A percentile compares a stretch with the other conserved stretches of the same genome.
phyloP scores from a whole-genome alignment of 2,329 filamentous ascomycete genomes.

The Clarireedia paspali region DNA sequence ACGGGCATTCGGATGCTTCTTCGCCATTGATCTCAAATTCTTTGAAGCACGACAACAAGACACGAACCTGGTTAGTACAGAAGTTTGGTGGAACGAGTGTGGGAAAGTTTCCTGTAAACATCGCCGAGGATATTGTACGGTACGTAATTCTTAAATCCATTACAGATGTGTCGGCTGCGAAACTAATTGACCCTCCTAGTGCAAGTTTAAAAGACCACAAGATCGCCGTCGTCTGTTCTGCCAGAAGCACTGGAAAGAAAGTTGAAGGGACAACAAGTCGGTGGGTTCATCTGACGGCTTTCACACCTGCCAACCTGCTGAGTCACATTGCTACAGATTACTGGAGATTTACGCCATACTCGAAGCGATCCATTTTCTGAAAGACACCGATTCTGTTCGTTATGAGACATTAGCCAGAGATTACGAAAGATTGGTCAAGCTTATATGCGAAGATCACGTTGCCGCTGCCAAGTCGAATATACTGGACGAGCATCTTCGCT shows the following conservation, averaged over 20 bases:
- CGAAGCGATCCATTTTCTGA: constrained; percentile 43
- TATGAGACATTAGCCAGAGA: constrained; percentile 45
- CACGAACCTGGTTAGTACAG: constrained; percentile 68
- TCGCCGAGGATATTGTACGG: constrained; percentile 64
- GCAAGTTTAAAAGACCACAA: constrained; percentile 58
- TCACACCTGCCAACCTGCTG: not conserved
- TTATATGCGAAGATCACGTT: constrained; percentile 77
- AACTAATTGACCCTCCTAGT: constrained; percentile 32
- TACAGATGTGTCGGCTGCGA: not conserved
- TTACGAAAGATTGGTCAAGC: constrained; percentile 68
- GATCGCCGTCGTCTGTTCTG: constrained; percentile 91
- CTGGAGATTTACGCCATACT: constrained; percentile 54
- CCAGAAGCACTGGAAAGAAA: constrained; percentile 90
- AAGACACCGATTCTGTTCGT: constrained; percentile 45
- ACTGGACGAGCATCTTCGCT: constrained; percentile 45
- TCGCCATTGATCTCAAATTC: constrained; percentile 9
- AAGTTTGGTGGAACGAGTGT: constrained; percentile 96
- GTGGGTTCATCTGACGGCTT: constrained; percentile 42
- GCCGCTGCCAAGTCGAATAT: constrained; percentile 60
- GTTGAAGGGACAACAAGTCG: constrained; percentile 90
- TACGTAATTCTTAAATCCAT: constrained; percentile 27
- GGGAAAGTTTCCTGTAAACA: constrained; percentile 80
- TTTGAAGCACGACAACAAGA: constrained; percentile 27
- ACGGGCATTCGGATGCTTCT: constrained; percentile 15
- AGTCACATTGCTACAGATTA: constrained; percentile 28